Percentiles rank a stretch among this genome's conserved stretches.
Evolutionary conservation across 1,139 yeast genomes (phyloP).

Genomic region (Spathaspora sp.): DNA sequence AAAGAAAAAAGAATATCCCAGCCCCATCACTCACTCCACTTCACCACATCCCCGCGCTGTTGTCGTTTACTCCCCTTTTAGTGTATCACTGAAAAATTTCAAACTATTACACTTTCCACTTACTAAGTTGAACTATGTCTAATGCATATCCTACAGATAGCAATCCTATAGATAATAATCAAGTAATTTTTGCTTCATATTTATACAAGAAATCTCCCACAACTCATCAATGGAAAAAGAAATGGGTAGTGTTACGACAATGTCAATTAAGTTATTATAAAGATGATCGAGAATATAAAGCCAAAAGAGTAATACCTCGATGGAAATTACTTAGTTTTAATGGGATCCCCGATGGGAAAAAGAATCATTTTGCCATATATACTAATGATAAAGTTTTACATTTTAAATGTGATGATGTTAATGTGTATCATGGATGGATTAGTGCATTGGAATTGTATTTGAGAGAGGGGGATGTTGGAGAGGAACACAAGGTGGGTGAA

Average conservation of each 20-base stretch:
- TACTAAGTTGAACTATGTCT: no score
- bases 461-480: constrained; percentile 1
- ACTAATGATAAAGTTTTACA: constrained; percentile 41
- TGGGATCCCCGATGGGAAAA: constrained; percentile 32
- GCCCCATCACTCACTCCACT: no score
- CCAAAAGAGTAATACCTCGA: constrained; percentile 43
- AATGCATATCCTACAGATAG: neutral
- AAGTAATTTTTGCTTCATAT: constrained; percentile 15
- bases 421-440: constrained; percentile 44
- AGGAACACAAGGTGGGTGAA: constrained; percentile 1
- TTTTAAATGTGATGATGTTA: constrained; percentile 35
- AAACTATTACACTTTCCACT: no score
- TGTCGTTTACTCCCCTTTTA: no score
- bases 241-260: constrained; percentile 60
- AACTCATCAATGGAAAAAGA: constrained; percentile 44
- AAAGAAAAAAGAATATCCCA: no score
- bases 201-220: constrained; percentile 23
- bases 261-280: constrained; percentile 59
- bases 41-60: no score
- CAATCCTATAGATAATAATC: constrained; percentile 13
- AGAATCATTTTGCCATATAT: constrained; percentile 43
- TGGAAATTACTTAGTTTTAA: constrained; percentile 19
- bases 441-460: constrained; percentile 29
- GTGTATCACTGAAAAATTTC: no score
- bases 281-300: constrained; percentile 56